Conservation (phyloP, 2,329 filamentous ascomycete genomes). For the Paecilomyces formosus region DNA sequence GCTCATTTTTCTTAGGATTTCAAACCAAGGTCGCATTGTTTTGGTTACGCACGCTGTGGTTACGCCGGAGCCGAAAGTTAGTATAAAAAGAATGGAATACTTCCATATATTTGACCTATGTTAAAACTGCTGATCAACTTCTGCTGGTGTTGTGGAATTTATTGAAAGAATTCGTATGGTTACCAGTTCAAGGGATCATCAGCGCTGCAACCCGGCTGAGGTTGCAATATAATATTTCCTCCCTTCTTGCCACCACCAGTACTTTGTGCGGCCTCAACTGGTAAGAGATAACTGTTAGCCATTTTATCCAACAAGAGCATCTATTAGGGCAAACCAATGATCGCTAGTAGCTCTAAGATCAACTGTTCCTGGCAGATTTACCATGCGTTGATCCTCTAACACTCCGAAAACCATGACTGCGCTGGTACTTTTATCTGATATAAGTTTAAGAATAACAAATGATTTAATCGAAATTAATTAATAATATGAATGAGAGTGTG, state of each 20-base stretch:
- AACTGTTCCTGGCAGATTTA: not conserved
- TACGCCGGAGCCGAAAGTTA: not conserved
- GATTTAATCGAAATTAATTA: not conserved
- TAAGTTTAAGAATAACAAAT: not conserved
- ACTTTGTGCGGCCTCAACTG: not conserved
- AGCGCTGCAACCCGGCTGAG: not conserved
- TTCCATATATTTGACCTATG: not conserved
- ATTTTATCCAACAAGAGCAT: not conserved
- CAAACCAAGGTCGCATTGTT: not conserved
- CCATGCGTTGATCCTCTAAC: not conserved
- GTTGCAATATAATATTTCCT: not conserved
- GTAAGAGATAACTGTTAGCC: not conserved
- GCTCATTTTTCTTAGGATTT: not conserved
- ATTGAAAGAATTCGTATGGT: not conserved
- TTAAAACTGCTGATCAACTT: not conserved
- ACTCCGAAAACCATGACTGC: not conserved
- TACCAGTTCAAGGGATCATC: not conserved
- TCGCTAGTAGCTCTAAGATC: not conserved
- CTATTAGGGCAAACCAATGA: not conserved
- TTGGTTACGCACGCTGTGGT: not conserved
- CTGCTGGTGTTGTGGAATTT: not conserved
- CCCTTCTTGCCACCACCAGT: not conserved
- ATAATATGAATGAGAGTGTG: not conserved
- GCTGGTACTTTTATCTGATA: not conserved
- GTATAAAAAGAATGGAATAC: not conserved